Base-by-base conservation (phyloP, 2,329 filamentous ascomycete genomes). In the Epichloe sibirici region DNA sequence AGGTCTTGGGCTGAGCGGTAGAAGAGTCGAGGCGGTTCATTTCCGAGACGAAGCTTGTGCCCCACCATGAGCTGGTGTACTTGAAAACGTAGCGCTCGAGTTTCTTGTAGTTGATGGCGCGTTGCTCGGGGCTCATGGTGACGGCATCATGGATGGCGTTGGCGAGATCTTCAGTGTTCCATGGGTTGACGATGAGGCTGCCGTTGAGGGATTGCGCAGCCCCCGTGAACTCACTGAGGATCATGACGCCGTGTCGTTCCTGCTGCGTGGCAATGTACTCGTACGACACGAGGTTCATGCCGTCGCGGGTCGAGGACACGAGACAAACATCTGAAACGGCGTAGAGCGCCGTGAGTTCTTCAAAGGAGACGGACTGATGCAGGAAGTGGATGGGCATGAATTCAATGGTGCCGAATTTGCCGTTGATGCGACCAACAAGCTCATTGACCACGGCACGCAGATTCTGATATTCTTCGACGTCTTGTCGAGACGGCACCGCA, bases 361-460 rank as follows among this genome's bases (percentile, higher is more conserved):
- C 90, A 61, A 97, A 96, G 48, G 83, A 83, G 64, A 97, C 90
- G 4, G 88, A 95, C 72, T 96, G 94, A 73, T 97, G 93, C 63
- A 97, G 83, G 74, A 96, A 97, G 70, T 97, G 93, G 61, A 98
- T 97, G 1, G 93, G 93, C 86, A 95, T 96, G 73, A 96, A 97
- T 69, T 97, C 91, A 63, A 97, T 86, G 35, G 90, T 96, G 66
- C 91, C 90, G 64, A 96, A 97, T 66, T 88, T 90, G 64, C 93
- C 93, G 65, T 98, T 98, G 73, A 98, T 97, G 56, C 91, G 82
- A 39, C 93, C 93, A 13, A 97, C 91, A 11, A 97, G 79, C 72
- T 98, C 93, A 67, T 97, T 98, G 65, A 96, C 90, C 4, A 95
- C 89, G 21, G 90, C 90, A 31, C 91, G 85, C 38, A 98, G 77